These are phyloP conservation scores for Ascocoryne sarcoides DNA, from an alignment of 2,329 filamentous ascomycete species.

Conservation along the genomic window DNA sequence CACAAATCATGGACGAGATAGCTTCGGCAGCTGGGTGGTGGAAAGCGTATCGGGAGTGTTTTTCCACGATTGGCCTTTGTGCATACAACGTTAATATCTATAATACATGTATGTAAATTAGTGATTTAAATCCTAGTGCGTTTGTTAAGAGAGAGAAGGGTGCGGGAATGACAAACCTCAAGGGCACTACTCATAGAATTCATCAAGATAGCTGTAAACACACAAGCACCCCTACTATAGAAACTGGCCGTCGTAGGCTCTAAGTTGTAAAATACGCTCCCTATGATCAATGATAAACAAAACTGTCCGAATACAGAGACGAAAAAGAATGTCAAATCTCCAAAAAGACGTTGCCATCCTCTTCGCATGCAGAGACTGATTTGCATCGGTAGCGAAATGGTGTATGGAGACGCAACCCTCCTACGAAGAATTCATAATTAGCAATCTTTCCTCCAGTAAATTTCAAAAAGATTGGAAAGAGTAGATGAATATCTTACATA, in stretches of 20 bases:
- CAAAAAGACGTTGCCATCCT: constrained; percentile 64
- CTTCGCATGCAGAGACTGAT: constrained; percentile 72
- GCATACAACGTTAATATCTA: constrained; percentile 61
- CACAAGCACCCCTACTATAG: constrained; percentile 49
- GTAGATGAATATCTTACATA: too few species aligned
- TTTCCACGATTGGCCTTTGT: constrained; percentile 83
- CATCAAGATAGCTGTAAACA: constrained; percentile 58
- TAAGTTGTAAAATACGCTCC: constrained; percentile 54
- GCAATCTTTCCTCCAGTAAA: not conserved
- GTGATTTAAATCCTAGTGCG: too few species aligned
- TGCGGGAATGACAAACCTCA: constrained; percentile 36
- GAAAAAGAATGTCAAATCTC: constrained; percentile 62
- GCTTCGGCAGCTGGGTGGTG: constrained; percentile 86
- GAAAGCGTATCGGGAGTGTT: constrained; percentile 77
- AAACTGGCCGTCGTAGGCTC: constrained; percentile 42
- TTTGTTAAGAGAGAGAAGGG: too few species aligned
- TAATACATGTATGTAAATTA: too few species aligned
- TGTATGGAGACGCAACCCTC: constrained; percentile 48
- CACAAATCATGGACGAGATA: constrained; percentile 72
- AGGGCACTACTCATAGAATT: constrained; percentile 52
- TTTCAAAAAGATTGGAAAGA: not conserved
- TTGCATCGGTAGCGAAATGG: constrained; percentile 67
- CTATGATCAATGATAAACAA: constrained; percentile 52
- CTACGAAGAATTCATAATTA: not conserved
- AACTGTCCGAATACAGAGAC: constrained; percentile 26